phyloP scores from a whole-genome alignment of 306 rosid genomes.

The Argentina anserina region DNA sequence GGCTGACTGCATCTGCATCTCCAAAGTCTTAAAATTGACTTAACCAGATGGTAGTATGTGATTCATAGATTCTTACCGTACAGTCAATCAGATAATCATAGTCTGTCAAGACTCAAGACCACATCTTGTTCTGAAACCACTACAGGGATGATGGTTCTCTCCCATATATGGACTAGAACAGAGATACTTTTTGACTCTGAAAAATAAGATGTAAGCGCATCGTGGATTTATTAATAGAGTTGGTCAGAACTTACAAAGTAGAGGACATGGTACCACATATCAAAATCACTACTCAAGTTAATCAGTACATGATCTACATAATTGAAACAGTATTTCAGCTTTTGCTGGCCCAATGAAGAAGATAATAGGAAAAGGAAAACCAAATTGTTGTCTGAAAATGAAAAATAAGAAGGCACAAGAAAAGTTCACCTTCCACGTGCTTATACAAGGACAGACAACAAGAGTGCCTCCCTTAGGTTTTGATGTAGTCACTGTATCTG shows the following conservation, averaged over 20 bases:
- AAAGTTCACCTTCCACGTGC: conserved; percentile 73
- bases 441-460: conserved; percentile 78
- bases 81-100: too few species aligned
- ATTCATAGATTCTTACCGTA: conserved; percentile 32
- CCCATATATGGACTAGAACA: conserved; percentile 66
- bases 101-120: conserved; percentile 60
- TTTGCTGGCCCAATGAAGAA: too few species aligned
- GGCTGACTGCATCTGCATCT: too few species aligned
- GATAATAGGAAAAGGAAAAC: too few species aligned
- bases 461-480: conserved; percentile 69
- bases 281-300: neutral
- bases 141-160: conserved; percentile 44
- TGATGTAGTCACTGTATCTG: conserved; percentile 1
- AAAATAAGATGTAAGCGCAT: conserved; percentile 78
- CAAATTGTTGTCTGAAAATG: too few species aligned
- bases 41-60: too few species aligned
- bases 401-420: neutral
- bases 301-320: too few species aligned
- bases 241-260: conserved; percentile 19
- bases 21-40: too few species aligned
- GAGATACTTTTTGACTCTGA: conserved; percentile 53
- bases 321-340: too few species aligned
- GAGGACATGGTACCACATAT: neutral
- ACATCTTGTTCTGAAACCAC: conserved; percentile 58
- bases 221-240: conserved; percentile 42